Evolutionary conservation across 2,329 filamentous ascomycete genomes (phyloP), one percentile per base, ranked within the genome.

Genomic region (Trichoderma gracile): DNA sequence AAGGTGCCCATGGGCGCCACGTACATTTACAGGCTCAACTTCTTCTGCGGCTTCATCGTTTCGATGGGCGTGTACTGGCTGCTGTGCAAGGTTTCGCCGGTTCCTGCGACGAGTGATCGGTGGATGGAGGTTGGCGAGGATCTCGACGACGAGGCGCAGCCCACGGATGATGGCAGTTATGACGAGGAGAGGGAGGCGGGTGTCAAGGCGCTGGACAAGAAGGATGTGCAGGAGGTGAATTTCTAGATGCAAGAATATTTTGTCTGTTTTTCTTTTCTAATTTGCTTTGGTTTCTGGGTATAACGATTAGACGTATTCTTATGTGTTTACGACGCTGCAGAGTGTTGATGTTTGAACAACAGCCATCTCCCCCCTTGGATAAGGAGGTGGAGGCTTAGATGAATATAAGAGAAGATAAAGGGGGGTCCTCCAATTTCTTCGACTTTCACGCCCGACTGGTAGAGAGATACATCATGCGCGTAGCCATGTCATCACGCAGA

Each of bases 11-110:
- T 85, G 6, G 93, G 89, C 1, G 93, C 94, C 2, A 86, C 84
- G 0, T 96, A 96, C 73, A 86, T 97, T 66, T 97, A 96, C 80
- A 91, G 93, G 69, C 73, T 97, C 70, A 97, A 97, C 77, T 97
- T 93, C 80, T 96, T 97, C 75, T 84, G 85, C 49, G 93, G 93
- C 0, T 93, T 96, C 73, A 80, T 92, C 53, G 84, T 96, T 12
- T 85, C 91, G 0, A 80, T 80, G 0, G 73, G 68, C 0, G 77
- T 88, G 8, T 97, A 97, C 77, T 96, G 85, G 79, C 62, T 75
- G 0, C 80, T 96, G 1, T 93, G 89, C 74, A 84, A 79, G 65
- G 40, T 93, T 27, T 90, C 78, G 67, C 92, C 92, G 0, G 77
- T 97, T 0, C 89, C 90, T 0, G 92, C 89, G 1, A 88, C 84